Evolutionary conservation across 2,329 filamentous ascomycete species (phyloP), one percentile per base, ranked within the genome.

Genomic region (Rhexocercosporidium sp.): DNA sequence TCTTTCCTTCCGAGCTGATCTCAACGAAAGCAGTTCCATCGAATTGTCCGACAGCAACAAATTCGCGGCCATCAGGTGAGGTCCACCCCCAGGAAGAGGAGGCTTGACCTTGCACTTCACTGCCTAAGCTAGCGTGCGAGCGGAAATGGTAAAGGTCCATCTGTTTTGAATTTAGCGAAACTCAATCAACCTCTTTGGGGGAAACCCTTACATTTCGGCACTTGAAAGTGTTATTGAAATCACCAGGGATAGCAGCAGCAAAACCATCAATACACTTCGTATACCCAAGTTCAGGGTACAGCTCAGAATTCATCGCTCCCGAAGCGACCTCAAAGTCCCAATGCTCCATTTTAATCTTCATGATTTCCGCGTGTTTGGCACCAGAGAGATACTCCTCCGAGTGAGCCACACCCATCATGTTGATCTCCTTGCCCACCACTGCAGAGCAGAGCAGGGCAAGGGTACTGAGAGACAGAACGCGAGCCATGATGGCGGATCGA

Each of bases 71-170:
- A 29, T 65, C 63, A 16, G 81, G 78, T 3, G 78, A 75, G 2
- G 82, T 84, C 84, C 82, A 83, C 3, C 84, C 84, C 68, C 68
- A 70, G 5, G 66, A 62, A 16, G 37, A 60, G 22, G 66, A 68
- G 31, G 62, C 66, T 18, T 61, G 82, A 79, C 71, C 84, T 57
- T 57, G 54, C 8, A 41, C 54, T 2, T 70, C 69, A 69, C 82
- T 84, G 8, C 85, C 86, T 1, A 88, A 80, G 29, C 82, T 81
- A 4, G 81, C 79, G 71, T 88, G 86, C 39, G 81, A 82, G 53
- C 84, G 76, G 76, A 88, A 88, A 71, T 85, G 83, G 72, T 86
- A 84, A 2, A 87, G 79, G 69, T 88, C 85, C 18, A 31, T 64
- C 61, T 65, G 1, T 3, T 11, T 12, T 12, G 3, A 3, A 5